Conservation (phyloP, 31 red algal species). For the Odonthalia washingtoniensis region DNA sequence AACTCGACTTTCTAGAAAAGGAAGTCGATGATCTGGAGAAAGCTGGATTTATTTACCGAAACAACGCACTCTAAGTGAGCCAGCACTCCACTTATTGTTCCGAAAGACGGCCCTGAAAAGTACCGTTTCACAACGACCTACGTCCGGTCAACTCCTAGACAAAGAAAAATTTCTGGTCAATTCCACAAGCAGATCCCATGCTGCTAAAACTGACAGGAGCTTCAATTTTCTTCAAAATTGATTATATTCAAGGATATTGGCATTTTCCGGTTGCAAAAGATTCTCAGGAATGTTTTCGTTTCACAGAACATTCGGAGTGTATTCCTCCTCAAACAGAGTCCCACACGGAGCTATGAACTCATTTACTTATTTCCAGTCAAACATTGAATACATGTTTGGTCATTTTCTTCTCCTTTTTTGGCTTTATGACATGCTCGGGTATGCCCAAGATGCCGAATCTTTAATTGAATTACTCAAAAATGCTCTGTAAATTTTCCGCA, state of each 20-base stretch:
- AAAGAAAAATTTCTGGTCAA: constrained; percentile 34
- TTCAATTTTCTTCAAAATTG: constrained; percentile 35
- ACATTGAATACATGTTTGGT: constrained; percentile 1
- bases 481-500: not conserved
- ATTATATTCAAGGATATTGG: constrained; percentile 64
- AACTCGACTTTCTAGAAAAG: too few species aligned
- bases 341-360: constrained; percentile 46
- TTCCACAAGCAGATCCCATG: constrained; percentile 50
- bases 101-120: constrained; percentile 42
- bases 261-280: constrained; percentile 48
- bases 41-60: too few species aligned
- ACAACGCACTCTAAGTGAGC: constrained; percentile 65
- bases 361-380: constrained; percentile 50
- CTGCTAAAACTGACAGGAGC: not conserved
- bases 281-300: constrained; percentile 50
- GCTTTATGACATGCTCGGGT: constrained; percentile 24
- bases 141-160: constrained; percentile 21
- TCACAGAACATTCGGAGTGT: constrained; percentile 53
- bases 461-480: not conserved
- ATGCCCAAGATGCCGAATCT: not conserved
- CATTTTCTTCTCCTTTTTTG: not conserved
- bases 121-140: constrained; percentile 55
- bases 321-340: constrained; percentile 40
- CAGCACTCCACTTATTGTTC: constrained; percentile 59
- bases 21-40: too few species aligned